Evolutionary conservation across 352 stramenopile species (phyloP).

Genomic region (Phytopythium aichiense): DNA sequence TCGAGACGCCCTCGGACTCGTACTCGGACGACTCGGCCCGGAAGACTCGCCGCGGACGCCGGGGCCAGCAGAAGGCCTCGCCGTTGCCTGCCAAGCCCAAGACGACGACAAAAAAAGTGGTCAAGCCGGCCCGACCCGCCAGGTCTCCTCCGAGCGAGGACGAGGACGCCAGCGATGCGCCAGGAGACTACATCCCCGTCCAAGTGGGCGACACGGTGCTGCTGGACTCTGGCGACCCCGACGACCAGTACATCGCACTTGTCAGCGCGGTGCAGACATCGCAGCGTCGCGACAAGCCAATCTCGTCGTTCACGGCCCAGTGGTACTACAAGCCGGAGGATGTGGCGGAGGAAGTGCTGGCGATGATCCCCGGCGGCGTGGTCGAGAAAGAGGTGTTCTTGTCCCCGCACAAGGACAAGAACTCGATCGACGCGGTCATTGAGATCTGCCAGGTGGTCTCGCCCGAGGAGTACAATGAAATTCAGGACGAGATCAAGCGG

Average conservation of each 20-base stretch:
- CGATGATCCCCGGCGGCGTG: slow-evolving; percentile 50
- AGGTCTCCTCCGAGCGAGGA: slow-evolving; percentile 20
- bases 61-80: slow-evolving; percentile 9
- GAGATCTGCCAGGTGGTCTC: slow-evolving; percentile 75
- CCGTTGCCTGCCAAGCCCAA: slow-evolving; percentile 6
- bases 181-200: slow-evolving; percentile 56
- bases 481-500: slow-evolving; percentile 63
- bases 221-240: slow-evolving; percentile 61
- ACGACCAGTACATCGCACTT: slow-evolving; percentile 69
- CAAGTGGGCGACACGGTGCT: slow-evolving; percentile 77
- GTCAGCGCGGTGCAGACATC: slow-evolving; percentile 71
- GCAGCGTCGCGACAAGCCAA: slow-evolving; percentile 34
- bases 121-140: slow-evolving; percentile 7
- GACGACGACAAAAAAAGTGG: slow-evolving; percentile 8
- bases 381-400: slow-evolving; percentile 75
- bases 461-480: slow-evolving; percentile 67
- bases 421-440: slow-evolving; percentile 75
- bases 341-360: slow-evolving; percentile 57
- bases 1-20: slow-evolving; percentile 7
- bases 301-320: slow-evolving; percentile 66
- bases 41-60: slow-evolving; percentile 20
- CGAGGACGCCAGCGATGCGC: slow-evolving; percentile 41
- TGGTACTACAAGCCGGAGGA: slow-evolving; percentile 87
- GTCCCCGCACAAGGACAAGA: slow-evolving; percentile 82
- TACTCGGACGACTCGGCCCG: slow-evolving; percentile 17